These are phyloP conservation scores for Candida alai DNA, from an alignment of 805 yeast species.

Conservation along the genomic window DNA sequence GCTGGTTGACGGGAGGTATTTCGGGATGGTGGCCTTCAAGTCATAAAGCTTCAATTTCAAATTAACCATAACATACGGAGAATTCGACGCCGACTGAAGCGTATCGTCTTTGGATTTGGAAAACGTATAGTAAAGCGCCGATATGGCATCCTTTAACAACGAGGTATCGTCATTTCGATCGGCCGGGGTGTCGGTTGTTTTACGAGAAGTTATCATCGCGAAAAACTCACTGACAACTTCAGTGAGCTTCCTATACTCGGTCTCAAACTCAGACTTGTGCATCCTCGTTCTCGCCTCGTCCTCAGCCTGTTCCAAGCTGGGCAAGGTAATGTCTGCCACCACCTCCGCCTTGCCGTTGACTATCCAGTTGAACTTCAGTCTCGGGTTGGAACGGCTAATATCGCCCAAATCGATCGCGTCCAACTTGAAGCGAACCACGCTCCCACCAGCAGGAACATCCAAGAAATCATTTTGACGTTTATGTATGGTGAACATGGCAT, in stretches of 20 bases:
- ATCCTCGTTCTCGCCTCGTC: constrained; percentile 12
- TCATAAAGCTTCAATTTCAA: constrained; percentile 62
- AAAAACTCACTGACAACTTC: constrained; percentile 25
- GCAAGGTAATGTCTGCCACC: constrained; percentile 69
- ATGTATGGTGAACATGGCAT: constrained; percentile 72
- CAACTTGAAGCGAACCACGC: constrained; percentile 34
- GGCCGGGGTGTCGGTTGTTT: background rate
- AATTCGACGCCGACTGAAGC: background rate
- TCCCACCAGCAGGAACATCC: constrained; percentile 22
- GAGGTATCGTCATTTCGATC: constrained; percentile 17
- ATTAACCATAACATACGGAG: constrained; percentile 60
- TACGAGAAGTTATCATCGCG: constrained; percentile 12
- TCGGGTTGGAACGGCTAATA: constrained; percentile 23
- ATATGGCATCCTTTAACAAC: constrained; percentile 35
- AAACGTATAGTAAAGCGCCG: constrained; percentile 41
- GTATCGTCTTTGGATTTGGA: constrained; percentile 14
- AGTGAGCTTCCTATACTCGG: constrained; percentile 19
- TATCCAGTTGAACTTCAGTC: constrained; percentile 64
- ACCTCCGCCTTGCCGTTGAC: constrained; percentile 67
- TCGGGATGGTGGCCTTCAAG: constrained; percentile 52
- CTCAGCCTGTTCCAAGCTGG: constrained; percentile 29
- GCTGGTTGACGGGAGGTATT: constrained; percentile 46
- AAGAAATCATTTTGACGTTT: constrained; percentile 50
- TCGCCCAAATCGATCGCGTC: constrained; percentile 39
- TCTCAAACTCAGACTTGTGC: constrained; percentile 11